Percentiles rank a stretch among this genome's conserved stretches.
phyloP scores from a whole-genome alignment of 2,329 filamentous ascomycete species.

The Fusarium buharicum region DNA sequence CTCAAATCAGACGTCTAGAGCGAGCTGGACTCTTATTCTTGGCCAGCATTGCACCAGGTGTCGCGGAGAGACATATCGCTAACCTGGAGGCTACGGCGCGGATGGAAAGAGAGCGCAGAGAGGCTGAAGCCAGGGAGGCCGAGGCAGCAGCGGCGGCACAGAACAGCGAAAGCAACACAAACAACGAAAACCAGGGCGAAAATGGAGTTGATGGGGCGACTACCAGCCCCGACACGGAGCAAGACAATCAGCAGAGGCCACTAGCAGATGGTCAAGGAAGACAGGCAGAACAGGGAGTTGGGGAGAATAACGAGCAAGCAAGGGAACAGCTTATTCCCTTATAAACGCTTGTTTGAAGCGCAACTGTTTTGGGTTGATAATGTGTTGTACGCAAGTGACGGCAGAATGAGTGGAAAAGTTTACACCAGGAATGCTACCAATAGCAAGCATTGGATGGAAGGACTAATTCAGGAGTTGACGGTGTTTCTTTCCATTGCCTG shows the following conservation, averaged over 20 bases:
- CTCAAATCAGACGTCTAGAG: conserved; percentile 64
- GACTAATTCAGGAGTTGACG: conserved; percentile 38
- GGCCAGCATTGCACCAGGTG: conserved; percentile 72
- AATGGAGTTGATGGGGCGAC: conserved; percentile 14
- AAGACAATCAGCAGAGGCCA: conserved; percentile 17
- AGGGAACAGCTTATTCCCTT: conserved; percentile 40
- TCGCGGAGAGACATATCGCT: conserved; percentile 73
- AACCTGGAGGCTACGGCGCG: conserved; percentile 64
- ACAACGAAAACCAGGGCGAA: conserved; percentile 23
- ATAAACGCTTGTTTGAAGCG: conserved; percentile 9
- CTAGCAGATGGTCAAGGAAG: conserved; percentile 33
- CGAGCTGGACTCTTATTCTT: conserved; percentile 71
- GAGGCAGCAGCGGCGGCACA: conserved; percentile 44
- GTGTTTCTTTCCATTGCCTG: conserved; percentile 28
- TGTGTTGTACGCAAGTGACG: conserved; percentile 25
- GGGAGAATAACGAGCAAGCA: conserved; percentile 24
- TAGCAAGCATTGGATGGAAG: conserved; percentile 27
- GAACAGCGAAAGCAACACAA: conserved; percentile 37
- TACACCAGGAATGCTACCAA: conserved; percentile 20
- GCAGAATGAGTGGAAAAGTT: conserved; percentile 35
- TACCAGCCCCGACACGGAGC: conserved; percentile 9
- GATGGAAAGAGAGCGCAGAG: conserved; percentile 56
- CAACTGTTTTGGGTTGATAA: conserved; percentile 12
- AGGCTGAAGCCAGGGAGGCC: conserved; percentile 53
- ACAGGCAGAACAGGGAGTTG: conserved; percentile 17